These are phyloP conservation scores for Botrytis hyacinthi DNA, from an alignment of 2,329 filamentous ascomycete species.

Conservation along the genomic window DNA sequence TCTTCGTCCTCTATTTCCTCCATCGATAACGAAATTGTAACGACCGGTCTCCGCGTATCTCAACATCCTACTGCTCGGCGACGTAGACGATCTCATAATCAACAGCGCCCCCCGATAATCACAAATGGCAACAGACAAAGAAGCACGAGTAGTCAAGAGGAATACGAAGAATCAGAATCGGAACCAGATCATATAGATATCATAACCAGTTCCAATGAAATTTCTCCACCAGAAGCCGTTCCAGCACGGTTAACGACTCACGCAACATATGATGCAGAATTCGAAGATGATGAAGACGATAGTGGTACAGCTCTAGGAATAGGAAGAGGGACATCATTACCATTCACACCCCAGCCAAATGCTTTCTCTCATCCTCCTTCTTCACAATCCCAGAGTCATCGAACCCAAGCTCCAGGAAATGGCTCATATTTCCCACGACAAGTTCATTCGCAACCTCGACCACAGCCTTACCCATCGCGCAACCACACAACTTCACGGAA, in stretches of 20 bases:
- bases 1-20: slow-evolving; percentile 92
- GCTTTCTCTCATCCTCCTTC: slow-evolving; percentile 82
- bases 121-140: slow-evolving; percentile 44
- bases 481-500: slow-evolving; percentile 38
- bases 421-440: slow-evolving; percentile 33
- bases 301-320: slow-evolving; percentile 70
- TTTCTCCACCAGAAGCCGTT: slow-evolving; percentile 40
- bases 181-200: slow-evolving; percentile 67
- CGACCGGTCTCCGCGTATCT: slow-evolving; percentile 78
- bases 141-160: slow-evolving; percentile 78
- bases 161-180: slow-evolving; percentile 90
- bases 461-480: slow-evolving; percentile 38
- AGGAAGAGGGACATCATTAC: slow-evolving; percentile 38
- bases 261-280: slow-evolving; percentile 28
- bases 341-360: slow-evolving; percentile 85
- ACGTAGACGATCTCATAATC: slow-evolving; percentile 45
- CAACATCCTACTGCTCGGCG: slow-evolving; percentile 60
- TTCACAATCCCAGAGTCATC: slow-evolving; percentile 39
- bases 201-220: slow-evolving; percentile 58
- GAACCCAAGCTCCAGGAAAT: slow-evolving; percentile 46
- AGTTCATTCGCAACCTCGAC: slow-evolving; percentile 32
- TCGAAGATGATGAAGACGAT: slow-evolving; percentile 55
- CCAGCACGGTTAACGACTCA: slow-evolving; percentile 25
- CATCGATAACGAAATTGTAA: slow-evolving; percentile 83
- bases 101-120: slow-evolving; percentile 24